Evolutionary conservation across 306 rosid genomes (phyloP).

Genomic region (Astragalus membranaceus): DNA sequence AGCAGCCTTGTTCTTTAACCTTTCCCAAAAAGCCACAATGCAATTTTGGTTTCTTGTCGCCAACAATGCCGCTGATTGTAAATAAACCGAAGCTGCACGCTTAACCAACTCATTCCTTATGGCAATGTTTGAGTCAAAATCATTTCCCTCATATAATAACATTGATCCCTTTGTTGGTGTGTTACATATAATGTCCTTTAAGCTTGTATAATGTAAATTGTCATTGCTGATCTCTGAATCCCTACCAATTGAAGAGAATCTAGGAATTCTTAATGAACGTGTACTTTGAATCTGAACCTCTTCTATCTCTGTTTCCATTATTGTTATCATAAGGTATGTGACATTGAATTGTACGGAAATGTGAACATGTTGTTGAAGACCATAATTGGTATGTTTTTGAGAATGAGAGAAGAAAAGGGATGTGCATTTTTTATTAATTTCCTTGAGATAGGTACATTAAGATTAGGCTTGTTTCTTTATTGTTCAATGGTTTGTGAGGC

Average conservation of each 20-base stretch:
- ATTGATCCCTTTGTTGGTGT: conserved; percentile 22
- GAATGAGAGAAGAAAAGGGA: neutral
- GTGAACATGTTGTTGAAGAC: conserved; percentile 3
- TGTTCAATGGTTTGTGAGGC: conserved; percentile 11
- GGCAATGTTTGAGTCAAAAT: conserved; percentile 39
- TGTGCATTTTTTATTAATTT: neutral
- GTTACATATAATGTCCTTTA: conserved; percentile 50
- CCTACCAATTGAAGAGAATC: neutral
- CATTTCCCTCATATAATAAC: conserved; percentile 29
- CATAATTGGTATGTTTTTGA: neutral
- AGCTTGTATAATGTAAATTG: conserved; percentile 45
- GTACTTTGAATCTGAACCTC: neutral
- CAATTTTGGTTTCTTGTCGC: conserved; percentile 31
- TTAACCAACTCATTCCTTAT: conserved; percentile 54
- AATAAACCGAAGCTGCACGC: conserved; percentile 59
- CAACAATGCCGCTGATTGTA: conserved; percentile 45
- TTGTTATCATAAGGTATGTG: conserved; percentile 4
- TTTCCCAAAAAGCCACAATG: conserved; percentile 40
- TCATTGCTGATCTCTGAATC: conserved; percentile 27
- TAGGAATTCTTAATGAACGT: conserved; percentile 19
- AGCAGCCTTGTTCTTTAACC: conserved; percentile 21
- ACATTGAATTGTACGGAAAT: conserved; percentile 4
- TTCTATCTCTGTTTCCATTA: conserved; percentile 34
- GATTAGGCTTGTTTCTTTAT: neutral
- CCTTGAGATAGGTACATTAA: neutral